Evolutionary conservation across 176 grass and related monocot species (phyloP).

Genomic region (Puya raimondii): DNA sequence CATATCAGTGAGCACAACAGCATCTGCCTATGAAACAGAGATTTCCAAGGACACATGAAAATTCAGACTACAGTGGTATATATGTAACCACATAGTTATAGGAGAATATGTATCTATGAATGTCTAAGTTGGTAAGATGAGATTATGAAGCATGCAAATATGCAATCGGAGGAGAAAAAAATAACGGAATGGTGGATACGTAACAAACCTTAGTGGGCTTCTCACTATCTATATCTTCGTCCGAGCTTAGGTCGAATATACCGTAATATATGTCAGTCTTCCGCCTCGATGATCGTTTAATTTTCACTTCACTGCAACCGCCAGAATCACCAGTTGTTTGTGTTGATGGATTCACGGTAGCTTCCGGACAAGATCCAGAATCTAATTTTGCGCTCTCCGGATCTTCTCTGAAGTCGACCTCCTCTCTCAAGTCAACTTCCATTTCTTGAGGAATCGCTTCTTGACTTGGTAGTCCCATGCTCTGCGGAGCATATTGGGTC

Average conservation of each 20-base stretch:
- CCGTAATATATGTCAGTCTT: constrained; percentile 28
- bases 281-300: constrained; percentile 23
- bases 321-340: constrained; percentile 6
- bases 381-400: background rate
- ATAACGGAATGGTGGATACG: background rate
- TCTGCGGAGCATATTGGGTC: background rate
- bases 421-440: background rate
- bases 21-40: too few species aligned
- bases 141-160: background rate
- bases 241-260: constrained; percentile 31
- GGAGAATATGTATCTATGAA: too few species aligned
- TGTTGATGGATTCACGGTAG: background rate
- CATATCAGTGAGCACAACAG: too few species aligned
- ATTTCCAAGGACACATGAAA: too few species aligned
- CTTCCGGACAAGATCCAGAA: background rate
- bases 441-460: background rate
- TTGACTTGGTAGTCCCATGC: background rate
- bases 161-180: background rate
- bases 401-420: constrained; percentile 11
- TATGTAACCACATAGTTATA: too few species aligned
- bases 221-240: constrained; percentile 29
- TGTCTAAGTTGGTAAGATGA: too few species aligned
- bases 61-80: too few species aligned
- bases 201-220: constrained; percentile 24
- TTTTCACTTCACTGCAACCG: constrained; percentile 1